Percentiles rank a stretch among this genome's conserved stretches.
These are phyloP conservation scores for Chaetomium fimeti DNA, from an alignment of 495 filamentous ascomycete genomes.

Conservation along the genomic window DNA sequence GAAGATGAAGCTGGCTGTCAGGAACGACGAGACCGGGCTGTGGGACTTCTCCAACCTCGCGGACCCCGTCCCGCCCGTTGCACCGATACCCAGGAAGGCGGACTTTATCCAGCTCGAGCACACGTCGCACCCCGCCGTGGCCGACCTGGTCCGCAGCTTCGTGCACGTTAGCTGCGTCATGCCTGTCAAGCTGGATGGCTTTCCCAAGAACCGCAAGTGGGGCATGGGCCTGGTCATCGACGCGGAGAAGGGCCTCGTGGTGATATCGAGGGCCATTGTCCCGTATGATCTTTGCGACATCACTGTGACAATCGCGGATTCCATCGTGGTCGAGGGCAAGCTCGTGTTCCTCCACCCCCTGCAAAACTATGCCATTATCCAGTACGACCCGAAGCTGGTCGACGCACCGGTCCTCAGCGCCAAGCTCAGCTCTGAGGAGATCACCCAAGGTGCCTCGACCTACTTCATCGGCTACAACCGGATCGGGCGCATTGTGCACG, in stretches of 20 bases:
- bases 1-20: conserved; percentile 88
- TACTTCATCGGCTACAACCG: conserved; percentile 98
- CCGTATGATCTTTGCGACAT: conserved; percentile 98
- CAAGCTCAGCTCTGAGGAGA: conserved; percentile 71
- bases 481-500: conserved; percentile 87
- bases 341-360: conserved; percentile 97
- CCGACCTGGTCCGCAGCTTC: conserved; percentile 90
- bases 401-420: conserved; percentile 90
- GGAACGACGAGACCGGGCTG: conserved; percentile 85
- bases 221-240: conserved; percentile 95
- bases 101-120: conserved; percentile 89
- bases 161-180: conserved; percentile 88
- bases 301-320: conserved; percentile 90
- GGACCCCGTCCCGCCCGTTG: conserved; percentile 70
- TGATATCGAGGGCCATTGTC: conserved; percentile 88
- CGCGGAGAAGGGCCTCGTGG: conserved; percentile 89
- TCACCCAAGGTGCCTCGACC: conserved; percentile 85
- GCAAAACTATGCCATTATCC: conserved; percentile 93
- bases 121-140: conserved; percentile 82
- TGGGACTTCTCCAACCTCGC: conserved; percentile 93
- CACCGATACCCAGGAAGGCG: conserved; percentile 70
- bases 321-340: conserved; percentile 88
- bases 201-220: conserved; percentile 86
- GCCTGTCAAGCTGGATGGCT: conserved; percentile 95
- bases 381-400: conserved; percentile 91